phyloP scores from a whole-genome alignment of 805 yeast genomes.

The Candida pseudoglaebosa region DNA sequence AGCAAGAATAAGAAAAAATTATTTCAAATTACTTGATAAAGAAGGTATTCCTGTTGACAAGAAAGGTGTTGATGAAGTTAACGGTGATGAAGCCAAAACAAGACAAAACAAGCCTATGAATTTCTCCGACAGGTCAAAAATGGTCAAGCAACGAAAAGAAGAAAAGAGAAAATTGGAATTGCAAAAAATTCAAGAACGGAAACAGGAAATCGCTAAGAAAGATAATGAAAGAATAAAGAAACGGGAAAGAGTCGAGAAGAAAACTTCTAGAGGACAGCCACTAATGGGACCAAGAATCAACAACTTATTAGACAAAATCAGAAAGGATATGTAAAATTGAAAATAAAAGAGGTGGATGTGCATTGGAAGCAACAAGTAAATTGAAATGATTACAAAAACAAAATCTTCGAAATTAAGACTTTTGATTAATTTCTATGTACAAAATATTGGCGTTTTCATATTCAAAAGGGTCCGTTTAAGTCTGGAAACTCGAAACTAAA shows the following conservation, averaged over 20 bases:
- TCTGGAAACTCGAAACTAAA: too few species aligned
- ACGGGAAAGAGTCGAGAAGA: constrained; percentile 40
- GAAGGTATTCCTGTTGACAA: constrained; percentile 44
- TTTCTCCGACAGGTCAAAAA: constrained; percentile 43
- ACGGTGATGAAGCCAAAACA: constrained; percentile 10
- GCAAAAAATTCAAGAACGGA: constrained; percentile 35
- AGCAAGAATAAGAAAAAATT: constrained; percentile 75
- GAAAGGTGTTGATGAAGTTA: constrained; percentile 13
- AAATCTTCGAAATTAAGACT: too few species aligned
- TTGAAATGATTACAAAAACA: too few species aligned
- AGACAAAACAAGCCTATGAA: constrained; percentile 22
- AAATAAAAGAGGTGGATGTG: too few species aligned
- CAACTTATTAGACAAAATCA: constrained; percentile 72
- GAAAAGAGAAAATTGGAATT: constrained; percentile 37
- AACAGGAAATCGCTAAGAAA: constrained; percentile 31
- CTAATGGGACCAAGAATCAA: constrained; percentile 85
- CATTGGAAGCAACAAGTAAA: too few species aligned
- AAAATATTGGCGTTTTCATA: too few species aligned
- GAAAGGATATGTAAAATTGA: constrained; percentile 37
- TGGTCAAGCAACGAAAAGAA: constrained; percentile 46
- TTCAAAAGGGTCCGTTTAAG: too few species aligned
- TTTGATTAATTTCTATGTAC: background rate
- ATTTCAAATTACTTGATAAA: constrained; percentile 71
- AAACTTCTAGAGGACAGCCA: constrained; percentile 81
- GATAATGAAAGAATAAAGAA: constrained; percentile 38